These are phyloP conservation scores for Globisporangium irregulare DNA, from an alignment of 352 stramenopile species.

Conservation along the genomic window DNA sequence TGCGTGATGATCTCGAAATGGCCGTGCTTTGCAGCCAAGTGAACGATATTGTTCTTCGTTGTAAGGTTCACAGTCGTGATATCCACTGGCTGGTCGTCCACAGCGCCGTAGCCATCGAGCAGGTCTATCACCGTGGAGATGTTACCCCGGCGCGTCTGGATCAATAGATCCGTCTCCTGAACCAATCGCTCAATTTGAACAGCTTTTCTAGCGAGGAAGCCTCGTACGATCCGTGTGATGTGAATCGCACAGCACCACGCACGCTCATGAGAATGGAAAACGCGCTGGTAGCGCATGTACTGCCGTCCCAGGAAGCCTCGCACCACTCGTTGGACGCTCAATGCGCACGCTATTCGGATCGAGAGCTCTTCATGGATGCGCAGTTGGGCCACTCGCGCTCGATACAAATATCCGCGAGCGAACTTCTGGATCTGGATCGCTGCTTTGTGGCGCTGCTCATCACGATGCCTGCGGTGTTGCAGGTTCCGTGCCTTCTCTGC, in stretches of 20 bases:
- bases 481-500: conserved; percentile 29
- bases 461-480: conserved; percentile 4
- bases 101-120: conserved; percentile 48
- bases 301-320: conserved; percentile 46
- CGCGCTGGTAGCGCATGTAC: conserved; percentile 24
- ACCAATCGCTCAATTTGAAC: conserved; percentile 21
- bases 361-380: conserved; percentile 32
- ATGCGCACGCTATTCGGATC: conserved; percentile 40
- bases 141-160: conserved; percentile 51
- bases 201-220: conserved; percentile 40
- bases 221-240: conserved; percentile 50
- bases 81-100: conserved; percentile 38
- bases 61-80: conserved; percentile 27
- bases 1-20: conserved; percentile 51
- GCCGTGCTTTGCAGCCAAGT: conserved; percentile 47
- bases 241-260: conserved; percentile 36
- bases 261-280: conserved; percentile 26
- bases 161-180: conserved; percentile 42
- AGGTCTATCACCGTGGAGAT: conserved; percentile 56
- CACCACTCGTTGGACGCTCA: conserved; percentile 50
- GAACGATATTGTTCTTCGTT: conserved; percentile 42
- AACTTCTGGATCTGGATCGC: conserved; percentile 40
- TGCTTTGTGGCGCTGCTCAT: conserved; percentile 22
- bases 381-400: conserved; percentile 27
- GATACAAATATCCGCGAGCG: conserved; percentile 32